Evolutionary conservation across 257 asterid species (phyloP), one percentile per base, ranked within the genome.

Genomic region (Osmanthus fragrans): DNA sequence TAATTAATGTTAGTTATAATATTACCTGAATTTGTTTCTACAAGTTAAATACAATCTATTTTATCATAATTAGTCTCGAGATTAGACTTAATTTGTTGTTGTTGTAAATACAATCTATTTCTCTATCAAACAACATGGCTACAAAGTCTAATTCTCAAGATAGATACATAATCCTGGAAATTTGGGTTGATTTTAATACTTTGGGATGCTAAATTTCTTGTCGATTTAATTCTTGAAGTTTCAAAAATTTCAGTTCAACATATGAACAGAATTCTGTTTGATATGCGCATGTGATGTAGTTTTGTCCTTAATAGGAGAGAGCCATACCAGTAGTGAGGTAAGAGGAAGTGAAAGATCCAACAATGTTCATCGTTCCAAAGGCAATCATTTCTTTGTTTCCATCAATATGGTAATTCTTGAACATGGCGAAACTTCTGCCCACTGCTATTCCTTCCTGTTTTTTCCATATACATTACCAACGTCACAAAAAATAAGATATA

Each of bases 341-440:
- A 67, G 97, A 96, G 30, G 96, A 96, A 75, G 97, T 88, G 91
- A 89, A 93, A 56, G 99, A 90, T 16, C 99, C 99, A 27, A 76
- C 89, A n/a, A 96, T 90, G 51, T 96, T 96, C 99, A 96, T 96
- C 84, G 85, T 86, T 47, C 99, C 98, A 60, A 96, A 78, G 70
- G 99, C 99, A 16, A 96, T 89, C 99, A 96, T 96, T 77, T 96
- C 99, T 83, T 93, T 96, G 87, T 96, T 96, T 12, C 99, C 99
- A 77, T 96, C 99, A 70, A 96, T 90, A 73, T 96, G 82, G 91
- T 96, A 96, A 71, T 92, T 89, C 86, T 93, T 96, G 86, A 86
- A 89, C 97, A 90, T 92, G 5, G 99, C 92, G 81, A 96, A 96
- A 82, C 98, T 96, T 85, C 98, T 86, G 0, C 98, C 99, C 30